Base-by-base conservation (phyloP, 495 filamentous ascomycete species). In the Elaphomyces granulatus region DNA sequence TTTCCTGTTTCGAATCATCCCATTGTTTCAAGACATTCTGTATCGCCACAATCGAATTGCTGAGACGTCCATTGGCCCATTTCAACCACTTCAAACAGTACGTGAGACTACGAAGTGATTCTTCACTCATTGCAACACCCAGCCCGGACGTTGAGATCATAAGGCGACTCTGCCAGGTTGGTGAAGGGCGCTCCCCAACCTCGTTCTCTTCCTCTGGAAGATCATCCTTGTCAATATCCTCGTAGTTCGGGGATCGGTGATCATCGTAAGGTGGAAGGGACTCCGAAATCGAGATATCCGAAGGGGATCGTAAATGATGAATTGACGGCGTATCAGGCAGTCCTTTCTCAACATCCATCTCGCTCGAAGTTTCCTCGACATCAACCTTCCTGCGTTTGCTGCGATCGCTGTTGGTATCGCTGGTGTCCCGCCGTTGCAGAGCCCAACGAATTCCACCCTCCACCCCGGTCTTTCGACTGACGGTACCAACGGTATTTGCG, bases 41-140 rank as follows among this genome's bases (percentile, higher is more conserved):
- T 16, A 96, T 60, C 9, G 79, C 74, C 0, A 70, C 57, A 36
- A 90, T 77, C 0, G 81, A 63, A 37, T 74, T 72, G 15, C 72
- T 72, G 30, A 96, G 64, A 52, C 81, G 80, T 9, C 70, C 72
- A 45, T 87, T 92, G 2, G 81, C 80, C 68, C 75, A 74, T 32
- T 73, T 68, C n/a, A 94, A 64, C 67, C 80, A 78, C 15, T 69
- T 66, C 12, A 94, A 61, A 47, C 83, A 90, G 47, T 78, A 83
- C 48, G 78, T 80, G 18, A 96, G 63, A 42, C 74, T 83, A 9
- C 72, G 66, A 9, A 92, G 61, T 34, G 80, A 87, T 49, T 85
- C 79, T 15, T 92, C 82, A 49, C 77, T 87, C 70, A 96, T 82
- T 0, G 88, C 85, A 15, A 87, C 78, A 21, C 83, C 80, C 2